Evolutionary conservation across 2,329 filamentous ascomycete species (phyloP), one percentile per base, ranked within the genome.

Genomic region (Exophiala oligosperma): DNA sequence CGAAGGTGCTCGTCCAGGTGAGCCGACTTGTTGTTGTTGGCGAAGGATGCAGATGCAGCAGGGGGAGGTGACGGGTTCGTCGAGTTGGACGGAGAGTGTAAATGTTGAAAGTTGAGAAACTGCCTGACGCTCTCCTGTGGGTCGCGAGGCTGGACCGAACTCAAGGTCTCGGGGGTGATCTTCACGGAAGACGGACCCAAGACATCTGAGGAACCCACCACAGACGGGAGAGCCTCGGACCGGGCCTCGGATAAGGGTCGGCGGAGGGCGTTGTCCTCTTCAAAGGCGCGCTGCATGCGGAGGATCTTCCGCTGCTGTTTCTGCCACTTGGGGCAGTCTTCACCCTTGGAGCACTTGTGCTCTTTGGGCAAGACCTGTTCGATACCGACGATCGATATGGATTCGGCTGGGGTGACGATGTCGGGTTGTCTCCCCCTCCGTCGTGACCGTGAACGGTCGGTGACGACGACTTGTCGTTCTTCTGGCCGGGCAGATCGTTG

Each of bases 101-200:
- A 51, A 72, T 89, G 87, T 72, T 97, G 93, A 71, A 96, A 92
- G 69, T 84, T 84, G 53, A 97, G 82, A 74, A 96, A 97, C 65
- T 96, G 91, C 69, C 90, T 87, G 37, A 97, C 91, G 67, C 93
- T 96, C 75, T 97, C 92, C 72, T 95, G 92, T 4, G 92, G 90
- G 69, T 97, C 92, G 53, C 89, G 83, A 17, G 80, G 79, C 69
- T 89, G 82, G 32, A 96, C 71, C 62, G 81, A 85, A 57, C 86
- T 84, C 14, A 96, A 85, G 43, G 81, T 82, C 49, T 88, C 85
- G 71, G 92, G 87, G 67, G 92, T 87, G 38, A 97, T 82, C 21
- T 76, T 76, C 59, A 92, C 80, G 24, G 86, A 80, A 6, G 83
- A 83, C 4, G 90, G 88, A 2, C 92, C 92, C 62, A 97, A 82